Evolutionary conservation across 352 stramenopile species (phyloP), one percentile per base, ranked within the genome.

Genomic region (Globisporangium yorkense): DNA sequence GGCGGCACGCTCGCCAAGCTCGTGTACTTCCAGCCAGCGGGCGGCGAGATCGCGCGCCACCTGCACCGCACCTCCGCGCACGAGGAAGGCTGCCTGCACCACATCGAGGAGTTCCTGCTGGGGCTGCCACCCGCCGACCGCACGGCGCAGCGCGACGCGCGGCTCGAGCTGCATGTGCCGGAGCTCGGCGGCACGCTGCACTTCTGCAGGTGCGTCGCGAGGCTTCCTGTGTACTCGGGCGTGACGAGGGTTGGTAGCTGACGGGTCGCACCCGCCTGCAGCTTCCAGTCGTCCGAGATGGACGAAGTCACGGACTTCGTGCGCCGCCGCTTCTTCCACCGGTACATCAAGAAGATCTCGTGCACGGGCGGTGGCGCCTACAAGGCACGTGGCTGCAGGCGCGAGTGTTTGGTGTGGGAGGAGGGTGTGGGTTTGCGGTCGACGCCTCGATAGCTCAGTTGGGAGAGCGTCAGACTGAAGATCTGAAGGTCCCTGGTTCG

Each of bases 341-440:
- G 93, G 45, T 92, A 96, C 66, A 97, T 98, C 57, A 88, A 87
- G 59, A 88, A 72, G 37, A 87, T 97, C 56, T 70, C 80, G 40
- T 94, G 84, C 62, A 98, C 96, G 3, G 94, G 94, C 35, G 97
- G 97, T 39, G 97, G 97, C 43, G 95, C 96, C n/a, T 98, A 97
- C 71, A 99, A 99, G 70, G 78, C 84, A 31, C 10, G 33, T 49
- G 3, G 35, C 18, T 31, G 37, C 2, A 16, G 5, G 41, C n/a
- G 47, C 1, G 18, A 20, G 16, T 44, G 24, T 18, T 12, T 3
- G 4, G 4, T 29, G 29, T 16, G n/a, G n/a, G n/a, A n/a, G n/a
- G n/a, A n/a, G n/a, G n/a, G n/a, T n/a, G n/a, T n/a, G n/a, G n/a
- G n/a, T n/a, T n/a, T n/a, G n/a, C n/a, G n/a, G n/a, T n/a, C n/a